Evolutionary conservation across 179 eudicot genomes (phyloP).

Genomic region (Gypsophila paniculata): DNA sequence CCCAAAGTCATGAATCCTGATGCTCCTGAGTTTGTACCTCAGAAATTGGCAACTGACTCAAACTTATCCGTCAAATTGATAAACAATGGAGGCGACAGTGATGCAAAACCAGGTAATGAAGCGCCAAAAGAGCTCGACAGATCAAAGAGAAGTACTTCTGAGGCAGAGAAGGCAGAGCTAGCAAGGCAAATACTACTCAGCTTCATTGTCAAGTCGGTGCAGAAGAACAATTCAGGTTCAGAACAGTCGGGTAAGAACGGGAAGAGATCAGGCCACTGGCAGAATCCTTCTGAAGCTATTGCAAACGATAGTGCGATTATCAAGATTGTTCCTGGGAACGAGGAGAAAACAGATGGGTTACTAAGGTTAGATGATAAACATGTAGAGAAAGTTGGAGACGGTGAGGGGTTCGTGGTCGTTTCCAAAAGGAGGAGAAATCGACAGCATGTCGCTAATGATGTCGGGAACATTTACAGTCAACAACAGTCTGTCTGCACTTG

Average conservation of each 20-base stretch:
- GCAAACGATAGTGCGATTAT: conserved; percentile 84
- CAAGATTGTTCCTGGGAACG: conserved; percentile 55
- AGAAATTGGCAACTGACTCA: conserved; percentile 33
- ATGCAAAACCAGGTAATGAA: conserved; percentile 31
- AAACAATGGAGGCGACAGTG: conserved; percentile 25
- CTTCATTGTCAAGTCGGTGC: conserved; percentile 86
- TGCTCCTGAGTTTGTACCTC: conserved; percentile 92
- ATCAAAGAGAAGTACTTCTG: conserved; percentile 51
- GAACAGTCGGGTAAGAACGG: conserved; percentile 29
- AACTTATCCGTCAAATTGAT: conserved; percentile 21
- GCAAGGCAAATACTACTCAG: conserved; percentile 95
- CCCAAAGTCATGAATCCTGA: conserved; percentile 76
- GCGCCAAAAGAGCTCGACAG: conserved; percentile 36
- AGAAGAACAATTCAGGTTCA: conserved; percentile 46
- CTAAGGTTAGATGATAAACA: conserved; percentile 25
- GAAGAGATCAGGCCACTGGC: conserved; percentile 43
- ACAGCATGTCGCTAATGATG: conserved; percentile 56
- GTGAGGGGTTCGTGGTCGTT: conserved; percentile 86
- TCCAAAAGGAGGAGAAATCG: conserved; percentile 74
- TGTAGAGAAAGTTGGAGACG: conserved; percentile 49
- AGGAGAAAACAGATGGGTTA: conserved; percentile 41
- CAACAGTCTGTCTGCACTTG: conserved; percentile 82
- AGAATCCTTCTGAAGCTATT: conserved; percentile 61
- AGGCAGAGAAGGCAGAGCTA: conserved; percentile 75
- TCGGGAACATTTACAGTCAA: conserved; percentile 58